Base-by-base conservation (phyloP, 805 yeast species). In the Metschnikowia henanensis region DNA sequence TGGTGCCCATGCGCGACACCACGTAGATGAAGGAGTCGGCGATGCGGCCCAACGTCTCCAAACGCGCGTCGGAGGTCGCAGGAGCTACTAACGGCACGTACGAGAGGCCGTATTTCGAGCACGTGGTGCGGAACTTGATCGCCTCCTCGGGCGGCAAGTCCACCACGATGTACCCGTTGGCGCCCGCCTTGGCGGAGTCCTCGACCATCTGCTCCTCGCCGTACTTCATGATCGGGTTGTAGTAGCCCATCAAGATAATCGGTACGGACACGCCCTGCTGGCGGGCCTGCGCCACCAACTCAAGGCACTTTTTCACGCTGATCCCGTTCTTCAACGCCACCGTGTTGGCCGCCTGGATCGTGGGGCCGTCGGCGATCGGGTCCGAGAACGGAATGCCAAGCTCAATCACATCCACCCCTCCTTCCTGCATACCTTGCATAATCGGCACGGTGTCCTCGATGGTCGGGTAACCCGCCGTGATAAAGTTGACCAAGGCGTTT, bases 81-180 rank as follows among this genome's bases (percentile, higher is more conserved):
- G 99, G 99, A 2, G 99, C 97, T 37, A 94, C 95, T 47, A 94
- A 73, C 30, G 99, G 99, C 48, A 94, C 81, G 61, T 90, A 90
- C 40, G 92, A 82, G 51, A 94, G 66, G 7, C 88, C 95, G 45
- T 76, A 70, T 38, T 72, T 66, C 22, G 84, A 61, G 63, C 96
- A 88, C 38, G 73, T 72, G 44, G 80, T 73, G 73, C 99, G 81
- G 65, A 92, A 86, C 53, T 85, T 81, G 53, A 87, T 75, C 16
- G 99, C 98, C 67, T 91, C 98, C 75, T 94, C 97, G 22, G 99
- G 99, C 39, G 99, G 99, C 57, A 94, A 73, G 65, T 94, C 99
- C 33, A 92, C 97, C 39, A 94, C 81, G 57, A 94, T 84, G 66
- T 84, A 94, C 19, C 98, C 99, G 60, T 88, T 90, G 37, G 90